Conservation (phyloP, 2,329 filamentous ascomycete genomes). For the Camptophora hylomeconis region DNA sequence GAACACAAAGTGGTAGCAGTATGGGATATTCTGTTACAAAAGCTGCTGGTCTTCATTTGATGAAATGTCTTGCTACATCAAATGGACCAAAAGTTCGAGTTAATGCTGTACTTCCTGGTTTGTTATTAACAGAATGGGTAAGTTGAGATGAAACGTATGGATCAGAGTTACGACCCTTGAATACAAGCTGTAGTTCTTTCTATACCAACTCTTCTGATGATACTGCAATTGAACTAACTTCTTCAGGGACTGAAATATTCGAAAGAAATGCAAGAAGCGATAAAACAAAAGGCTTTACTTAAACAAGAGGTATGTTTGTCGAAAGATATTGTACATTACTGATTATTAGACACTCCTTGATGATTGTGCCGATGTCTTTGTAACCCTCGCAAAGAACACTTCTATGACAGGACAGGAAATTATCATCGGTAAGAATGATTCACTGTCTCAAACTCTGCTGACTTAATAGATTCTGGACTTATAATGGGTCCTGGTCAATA, state of each 20-base stretch:
- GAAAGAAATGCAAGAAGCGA: constrained; percentile 41
- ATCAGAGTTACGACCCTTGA: no score
- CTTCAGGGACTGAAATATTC: constrained; percentile 42
- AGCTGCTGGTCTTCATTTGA: constrained; percentile 56
- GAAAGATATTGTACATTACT: constrained; percentile 2
- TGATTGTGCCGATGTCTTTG: constrained; percentile 28
- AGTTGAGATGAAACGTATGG: constrained; percentile 2
- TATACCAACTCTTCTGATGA: constrained; percentile 1
- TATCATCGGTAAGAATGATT: constrained; percentile 26
- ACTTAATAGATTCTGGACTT: constrained; percentile 12
- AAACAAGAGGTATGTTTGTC: constrained; percentile 40
- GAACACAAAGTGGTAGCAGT: constrained; percentile 50
- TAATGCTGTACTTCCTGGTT: constrained; percentile 52
- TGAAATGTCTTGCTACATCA: constrained; percentile 50
- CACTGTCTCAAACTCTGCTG: constrained; percentile 2
- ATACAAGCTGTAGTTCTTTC: no score
- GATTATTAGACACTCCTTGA: constrained; percentile 27
- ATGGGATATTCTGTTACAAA: constrained; percentile 69
- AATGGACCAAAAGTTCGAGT: constrained; percentile 51
- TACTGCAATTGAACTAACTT: constrained; percentile 2
- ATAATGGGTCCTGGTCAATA: constrained; percentile 7
- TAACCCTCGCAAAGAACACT: constrained; percentile 29
- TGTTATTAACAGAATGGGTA: constrained; percentile 55
- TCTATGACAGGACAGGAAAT: constrained; percentile 35
- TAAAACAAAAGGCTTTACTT: constrained; percentile 45